Percentiles rank a stretch among this genome's conserved stretches.
Conservation (phyloP, 108 stramenopile genomes). For the Nitzschia putrida region DNA sequence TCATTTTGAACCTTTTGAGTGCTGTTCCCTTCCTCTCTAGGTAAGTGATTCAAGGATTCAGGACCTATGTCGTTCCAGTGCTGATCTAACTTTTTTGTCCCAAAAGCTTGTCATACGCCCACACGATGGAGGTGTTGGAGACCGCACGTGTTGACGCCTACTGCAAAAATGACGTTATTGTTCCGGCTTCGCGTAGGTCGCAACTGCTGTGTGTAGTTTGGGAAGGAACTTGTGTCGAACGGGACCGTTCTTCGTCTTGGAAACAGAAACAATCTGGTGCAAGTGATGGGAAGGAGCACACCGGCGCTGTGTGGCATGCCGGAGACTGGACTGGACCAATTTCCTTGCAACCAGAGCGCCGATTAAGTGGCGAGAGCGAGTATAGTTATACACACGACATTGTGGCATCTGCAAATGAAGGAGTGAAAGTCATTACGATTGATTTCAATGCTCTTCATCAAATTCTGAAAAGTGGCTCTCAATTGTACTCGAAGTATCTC, state of each 20-base stretch:
- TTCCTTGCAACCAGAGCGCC: constrained; percentile 76
- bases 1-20: constrained; percentile 79
- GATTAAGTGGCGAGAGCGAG: constrained; percentile 70
- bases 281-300: background rate
- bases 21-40: constrained; percentile 84
- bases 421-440: constrained; percentile 85
- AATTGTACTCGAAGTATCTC: constrained; percentile 71
- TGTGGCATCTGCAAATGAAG: constrained; percentile 79
- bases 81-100: background rate
- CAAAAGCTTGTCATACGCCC: constrained; percentile 68
- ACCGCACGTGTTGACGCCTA: constrained; percentile 73
- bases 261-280: constrained; percentile 1
- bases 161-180: constrained; percentile 59
- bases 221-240: constrained; percentile 87
- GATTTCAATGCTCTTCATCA: constrained; percentile 64
- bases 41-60: constrained; percentile 29
- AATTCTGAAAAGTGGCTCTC: constrained; percentile 74
- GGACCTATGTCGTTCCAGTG: background rate
- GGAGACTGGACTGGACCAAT: constrained; percentile 91
- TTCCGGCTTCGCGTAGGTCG: constrained; percentile 54
- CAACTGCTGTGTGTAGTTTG: constrained; percentile 75
- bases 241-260: constrained; percentile 20
- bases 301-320: constrained; percentile 76
- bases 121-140: constrained; percentile 87
- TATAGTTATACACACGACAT: constrained; percentile 61